Evolutionary conservation across 2,329 filamentous ascomycete species (phyloP).

Genomic region (Phyllosticta citriasiana): DNA sequence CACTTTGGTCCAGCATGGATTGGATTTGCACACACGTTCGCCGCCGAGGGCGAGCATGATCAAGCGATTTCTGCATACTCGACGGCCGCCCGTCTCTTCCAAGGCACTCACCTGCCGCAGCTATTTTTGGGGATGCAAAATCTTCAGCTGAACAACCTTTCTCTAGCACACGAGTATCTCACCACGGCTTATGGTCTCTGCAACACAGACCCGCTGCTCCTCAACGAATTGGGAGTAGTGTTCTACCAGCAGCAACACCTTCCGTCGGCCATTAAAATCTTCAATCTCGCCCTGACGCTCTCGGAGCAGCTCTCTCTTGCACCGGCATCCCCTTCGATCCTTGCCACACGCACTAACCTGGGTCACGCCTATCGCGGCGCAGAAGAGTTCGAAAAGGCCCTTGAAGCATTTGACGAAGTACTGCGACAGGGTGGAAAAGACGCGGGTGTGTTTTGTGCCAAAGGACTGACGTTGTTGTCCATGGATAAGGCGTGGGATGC

Average conservation of each 20-base stretch:
- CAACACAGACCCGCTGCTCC: constrained; percentile 73
- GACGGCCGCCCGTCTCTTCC: constrained; percentile 87
- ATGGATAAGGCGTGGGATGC: constrained; percentile 66
- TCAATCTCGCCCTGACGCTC: constrained; percentile 65
- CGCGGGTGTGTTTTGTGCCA: constrained; percentile 66
- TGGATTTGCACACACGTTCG: constrained; percentile 96
- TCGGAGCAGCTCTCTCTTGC: constrained; percentile 75
- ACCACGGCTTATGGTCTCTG: constrained; percentile 79
- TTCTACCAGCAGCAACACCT: constrained; percentile 82
- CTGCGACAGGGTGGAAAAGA: constrained; percentile 74
- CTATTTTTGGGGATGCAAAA: constrained; percentile 98
- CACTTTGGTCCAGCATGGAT: constrained; percentile 98
- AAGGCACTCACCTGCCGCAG: constrained; percentile 91
- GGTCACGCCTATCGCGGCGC: constrained; percentile 76
- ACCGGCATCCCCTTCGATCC: constrained; percentile 56
- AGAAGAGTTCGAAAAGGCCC: constrained; percentile 57
- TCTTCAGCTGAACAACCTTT: constrained; percentile 89
- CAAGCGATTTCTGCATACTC: constrained; percentile 97
- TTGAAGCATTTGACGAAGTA: constrained; percentile 79
- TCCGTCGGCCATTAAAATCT: constrained; percentile 65
- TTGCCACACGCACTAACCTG: constrained; percentile 77
- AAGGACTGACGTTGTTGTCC: constrained; percentile 76
- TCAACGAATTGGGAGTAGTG: constrained; percentile 96
- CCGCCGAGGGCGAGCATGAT: constrained; percentile 93
- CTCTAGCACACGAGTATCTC: constrained; percentile 85